Base-by-base conservation (phyloP, 495 filamentous ascomycete genomes). In the Penicillium bialowiezense region DNA sequence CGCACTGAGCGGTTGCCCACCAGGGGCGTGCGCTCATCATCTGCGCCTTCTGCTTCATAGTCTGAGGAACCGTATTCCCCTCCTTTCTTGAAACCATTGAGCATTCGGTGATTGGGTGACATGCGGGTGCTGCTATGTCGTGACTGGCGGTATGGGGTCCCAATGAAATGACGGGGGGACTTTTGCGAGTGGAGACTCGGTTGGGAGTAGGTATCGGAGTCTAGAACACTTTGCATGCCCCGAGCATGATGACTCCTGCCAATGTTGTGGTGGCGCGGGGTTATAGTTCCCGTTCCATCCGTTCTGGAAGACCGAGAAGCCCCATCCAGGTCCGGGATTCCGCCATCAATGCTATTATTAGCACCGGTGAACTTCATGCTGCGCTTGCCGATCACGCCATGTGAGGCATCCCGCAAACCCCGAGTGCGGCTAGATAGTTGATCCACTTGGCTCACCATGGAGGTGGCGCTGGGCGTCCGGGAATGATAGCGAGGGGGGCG, bases 281-380 rank as follows among this genome's bases (percentile, higher is more conserved):
- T 83, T 44, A 85, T 81, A 46, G 82, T 79, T 41, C 76, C 80
- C 47, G 81, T 86, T 8, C 83, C 84, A 33, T 74, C 75, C n/a
- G 65, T 60, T 35, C 69, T 67, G n/a, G 64, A 56, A 55, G 80
- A 54, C 78, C 82, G 42, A 80, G 78, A 46, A 79, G 82, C 56
- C 81, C 81, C 54, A 17, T 86, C 83, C 15, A 76, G 75, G 5
- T 90, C 86, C 19, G 73, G 75, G n/a, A 62, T 65, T 10, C 82
- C 75, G 28, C 77, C 79, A 42, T 89, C 85, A 32, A 78, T 75
- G 45, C 71, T 79, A 54, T 69, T 76, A 50, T 73, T 78, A 65
- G 83, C 88, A 67, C 88, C 95, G n/a, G 89, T 87, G 58, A 97
- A 97, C 59, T 98, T 97, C 93, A 97, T 97, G 68, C 87, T 95